Evolutionary conservation across 2,329 filamentous ascomycete species (phyloP), one percentile per base, ranked within the genome.

Genomic region (Fusarium sp.): DNA sequence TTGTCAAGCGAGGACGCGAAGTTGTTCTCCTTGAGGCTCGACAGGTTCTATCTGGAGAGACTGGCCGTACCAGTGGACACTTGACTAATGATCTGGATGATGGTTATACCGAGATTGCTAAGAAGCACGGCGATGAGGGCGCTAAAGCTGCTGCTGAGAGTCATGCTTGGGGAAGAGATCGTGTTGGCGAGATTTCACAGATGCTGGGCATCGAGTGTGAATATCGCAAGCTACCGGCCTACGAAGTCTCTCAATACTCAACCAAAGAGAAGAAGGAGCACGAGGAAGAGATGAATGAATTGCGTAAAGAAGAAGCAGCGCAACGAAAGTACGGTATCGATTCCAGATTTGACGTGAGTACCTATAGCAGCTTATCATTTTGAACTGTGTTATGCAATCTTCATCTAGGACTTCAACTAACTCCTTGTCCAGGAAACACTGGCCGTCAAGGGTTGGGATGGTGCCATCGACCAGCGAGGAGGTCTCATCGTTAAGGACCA

Each of bases 141-240:
- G 86, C 86, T 0, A 80, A 79, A 59, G 70, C 77, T 1, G 85
- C 85, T 0, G 86, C 85, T 0, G 85, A 88, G 18, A 87, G 85
- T 27, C 86, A 88, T 58, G 79, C 80, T 1, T 89, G 85, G 83
- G 87, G 86, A 1, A 70, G 87, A 13, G 79, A 85, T 24, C 81
- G 81, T 1, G 80, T 88, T 1, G 86, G 85, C 0, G 82, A 88
- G 60, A 78, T 89, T 4, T 77, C 82, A 0, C 78, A 80, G 58
- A 74, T 84, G 65, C 77, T 87, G 8, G 81, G 81, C 6, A 85
- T 88, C 32, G 85, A 88, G 1, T 89, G 87, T 76, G 86, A 88
- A 67, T 89, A 87, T 72, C 82, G 86, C 9, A 77, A 77, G 37
- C 69, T 88, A 4, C 83, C 81, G 1, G 85, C 78, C 1, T 86